A percentile compares a stretch with the other conserved stretches of the same genome.
Conservation (phyloP, 148 eudicot genomes). For the Bassia scoparia region DNA sequence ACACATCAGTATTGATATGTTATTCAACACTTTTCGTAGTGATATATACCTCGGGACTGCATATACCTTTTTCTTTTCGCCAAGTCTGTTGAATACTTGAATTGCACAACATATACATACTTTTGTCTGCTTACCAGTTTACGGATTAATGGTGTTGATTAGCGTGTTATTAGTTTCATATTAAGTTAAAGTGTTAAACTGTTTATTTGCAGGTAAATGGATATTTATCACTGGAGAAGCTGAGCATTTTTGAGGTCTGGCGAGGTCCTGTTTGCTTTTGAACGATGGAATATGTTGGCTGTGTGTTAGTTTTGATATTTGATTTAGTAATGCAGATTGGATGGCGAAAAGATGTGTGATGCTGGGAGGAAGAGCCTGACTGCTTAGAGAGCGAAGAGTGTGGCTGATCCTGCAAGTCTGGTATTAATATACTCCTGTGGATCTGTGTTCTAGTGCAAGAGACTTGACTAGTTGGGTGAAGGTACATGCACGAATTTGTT, state of each 20-base stretch:
- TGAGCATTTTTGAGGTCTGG: slow-evolving; percentile 43
- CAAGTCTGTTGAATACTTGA: too few species aligned
- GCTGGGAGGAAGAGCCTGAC: slow-evolving; percentile 31
- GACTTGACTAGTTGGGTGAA: slow-evolving; percentile 1
- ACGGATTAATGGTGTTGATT: neutral
- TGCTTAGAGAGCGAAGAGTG: slow-evolving; percentile 36
- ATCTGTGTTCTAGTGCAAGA: slow-evolving; percentile 4
- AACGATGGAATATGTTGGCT: neutral
- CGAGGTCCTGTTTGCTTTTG: slow-evolving; percentile 44
- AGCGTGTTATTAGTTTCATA: neutral
- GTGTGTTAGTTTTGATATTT: neutral
- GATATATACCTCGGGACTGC: too few species aligned
- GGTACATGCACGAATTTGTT: slow-evolving; percentile 2
- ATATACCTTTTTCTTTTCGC: too few species aligned
- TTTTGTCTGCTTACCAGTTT: too few species aligned
- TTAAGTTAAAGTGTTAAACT: too few species aligned
- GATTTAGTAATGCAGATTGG: slow-evolving; percentile 37
- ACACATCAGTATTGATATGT: too few species aligned
- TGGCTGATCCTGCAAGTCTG: slow-evolving; percentile 49
- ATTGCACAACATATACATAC: too few species aligned
- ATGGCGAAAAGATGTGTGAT: slow-evolving; percentile 22
- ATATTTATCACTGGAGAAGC: slow-evolving; percentile 63
- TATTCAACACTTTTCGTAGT: too few species aligned
- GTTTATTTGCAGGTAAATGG: slow-evolving; percentile 51
- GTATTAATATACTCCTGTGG: slow-evolving; percentile 31